phyloP scores from a whole-genome alignment of 192 early-diverging fungal genomes.

The Backusella macrospora region DNA sequence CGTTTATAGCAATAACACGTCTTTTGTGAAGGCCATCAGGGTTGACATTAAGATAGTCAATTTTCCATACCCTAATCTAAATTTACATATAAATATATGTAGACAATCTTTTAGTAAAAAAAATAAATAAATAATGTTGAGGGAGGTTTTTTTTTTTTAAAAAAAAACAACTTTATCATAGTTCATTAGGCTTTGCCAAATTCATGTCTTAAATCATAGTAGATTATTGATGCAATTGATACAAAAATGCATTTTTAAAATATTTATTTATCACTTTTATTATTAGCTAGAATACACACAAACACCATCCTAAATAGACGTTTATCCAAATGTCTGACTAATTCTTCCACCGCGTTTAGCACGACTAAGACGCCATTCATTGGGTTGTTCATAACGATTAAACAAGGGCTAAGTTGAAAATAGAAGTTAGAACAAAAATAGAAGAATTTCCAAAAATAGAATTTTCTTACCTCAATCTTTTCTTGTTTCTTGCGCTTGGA shows the following conservation, averaged over 20 bases:
- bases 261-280: background rate
- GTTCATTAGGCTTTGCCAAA: too few species aligned
- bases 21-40: too few species aligned
- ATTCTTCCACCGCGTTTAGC: slow-evolving; percentile 70
- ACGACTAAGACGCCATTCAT: slow-evolving; percentile 93
- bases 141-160: too few species aligned
- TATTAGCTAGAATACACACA: slow-evolving; percentile 1
- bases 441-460: background rate
- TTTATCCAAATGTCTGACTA: slow-evolving; percentile 80
- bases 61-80: too few species aligned
- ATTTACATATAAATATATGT: too few species aligned
- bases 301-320: background rate
- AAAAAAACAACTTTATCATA: too few species aligned
- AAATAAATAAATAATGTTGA: too few species aligned
- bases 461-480: slow-evolving; percentile 63
- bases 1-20: too few species aligned
- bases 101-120: too few species aligned
- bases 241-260: background rate
- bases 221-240: too few species aligned
- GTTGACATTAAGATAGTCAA: too few species aligned
- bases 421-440: background rate
- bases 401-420: slow-evolving; percentile 72
- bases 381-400: slow-evolving; percentile 92
- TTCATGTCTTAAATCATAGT: too few species aligned
- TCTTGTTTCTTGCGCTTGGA: slow-evolving; percentile 92